A percentile compares a stretch with the other conserved stretches of the same genome.
Evolutionary conservation across 352 stramenopile species (phyloP).

Genomic region (Phytopythium litorale): DNA sequence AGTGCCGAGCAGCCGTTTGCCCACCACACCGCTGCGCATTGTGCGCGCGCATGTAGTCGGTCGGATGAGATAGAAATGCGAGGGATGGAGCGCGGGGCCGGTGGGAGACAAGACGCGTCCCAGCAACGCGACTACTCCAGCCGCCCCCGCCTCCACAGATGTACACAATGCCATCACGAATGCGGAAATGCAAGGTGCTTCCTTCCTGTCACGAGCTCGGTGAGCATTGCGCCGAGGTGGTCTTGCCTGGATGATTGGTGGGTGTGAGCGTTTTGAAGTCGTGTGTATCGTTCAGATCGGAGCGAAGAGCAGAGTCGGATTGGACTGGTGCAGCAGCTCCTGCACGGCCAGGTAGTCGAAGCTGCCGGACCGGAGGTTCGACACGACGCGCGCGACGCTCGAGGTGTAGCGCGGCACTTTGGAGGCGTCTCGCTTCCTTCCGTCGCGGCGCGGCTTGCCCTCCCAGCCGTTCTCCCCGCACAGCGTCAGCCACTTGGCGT

Average conservation of each 20-base stretch:
- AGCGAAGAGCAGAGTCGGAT: conserved; percentile 60
- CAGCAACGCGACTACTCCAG: not conserved
- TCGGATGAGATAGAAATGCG: conserved; percentile 3
- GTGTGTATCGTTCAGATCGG: conserved; percentile 22
- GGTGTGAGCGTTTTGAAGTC: not conserved
- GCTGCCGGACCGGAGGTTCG: conserved; percentile 56
- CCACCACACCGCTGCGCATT: not conserved
- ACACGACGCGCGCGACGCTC: conserved; percentile 48
- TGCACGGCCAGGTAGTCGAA: conserved; percentile 73
- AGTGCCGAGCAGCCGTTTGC: not conserved
- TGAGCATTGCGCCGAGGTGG: not conserved
- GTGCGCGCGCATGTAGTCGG: not conserved
- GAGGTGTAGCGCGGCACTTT: conserved; percentile 51
- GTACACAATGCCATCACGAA: not conserved
- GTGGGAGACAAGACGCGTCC: not conserved
- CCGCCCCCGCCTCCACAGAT: not conserved
- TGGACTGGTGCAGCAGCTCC: conserved; percentile 65
- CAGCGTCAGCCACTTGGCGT: conserved; percentile 58
- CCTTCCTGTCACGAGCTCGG: not conserved
- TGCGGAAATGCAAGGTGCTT: not conserved
- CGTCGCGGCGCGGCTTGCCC: conserved; percentile 51
- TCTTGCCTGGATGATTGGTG: not conserved
- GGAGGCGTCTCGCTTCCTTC: conserved; percentile 34
- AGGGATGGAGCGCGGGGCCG: not conserved
- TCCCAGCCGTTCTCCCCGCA: conserved; percentile 69